phyloP scores from a whole-genome alignment of 805 yeast species.

The Schwanniomyces polymorphus region DNA sequence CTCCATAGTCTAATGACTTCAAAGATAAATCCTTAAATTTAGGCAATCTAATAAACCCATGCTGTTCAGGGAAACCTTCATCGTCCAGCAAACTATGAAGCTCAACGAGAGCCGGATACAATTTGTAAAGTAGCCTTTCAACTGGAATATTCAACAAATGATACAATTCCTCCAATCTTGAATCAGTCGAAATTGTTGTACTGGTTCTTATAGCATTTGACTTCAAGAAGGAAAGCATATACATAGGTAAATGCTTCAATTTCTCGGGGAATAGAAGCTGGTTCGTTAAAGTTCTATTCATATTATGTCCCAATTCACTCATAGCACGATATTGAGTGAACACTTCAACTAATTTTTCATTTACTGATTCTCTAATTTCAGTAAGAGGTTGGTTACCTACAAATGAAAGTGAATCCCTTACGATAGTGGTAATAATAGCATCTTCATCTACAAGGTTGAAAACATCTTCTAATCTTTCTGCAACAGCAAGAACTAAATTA shows the following conservation, averaged over 20 bases:
- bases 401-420: slow-evolving; percentile 40
- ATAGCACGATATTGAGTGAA: slow-evolving; percentile 54
- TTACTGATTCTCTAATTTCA: slow-evolving; percentile 40
- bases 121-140: slow-evolving; percentile 55
- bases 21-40: slow-evolving; percentile 44
- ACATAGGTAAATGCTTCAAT: slow-evolving; percentile 67
- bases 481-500: slow-evolving; percentile 78
- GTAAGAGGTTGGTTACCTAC: slow-evolving; percentile 37
- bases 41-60: slow-evolving; percentile 51
- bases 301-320: slow-evolving; percentile 38
- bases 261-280: slow-evolving; percentile 83
- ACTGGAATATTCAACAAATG: slow-evolving; percentile 54
- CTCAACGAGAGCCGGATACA: slow-evolving; percentile 81
- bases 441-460: slow-evolving; percentile 77
- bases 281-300: slow-evolving; percentile 37
- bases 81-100: slow-evolving; percentile 61
- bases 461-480: slow-evolving; percentile 69
- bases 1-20: slow-evolving; percentile 62
- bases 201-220: slow-evolving; percentile 57
- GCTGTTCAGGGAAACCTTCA: slow-evolving; percentile 45
- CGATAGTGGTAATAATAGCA: slow-evolving; percentile 37
- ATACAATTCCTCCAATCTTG: slow-evolving; percentile 56
- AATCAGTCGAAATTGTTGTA: slow-evolving; percentile 55
- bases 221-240: slow-evolving; percentile 69
- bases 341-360: slow-evolving; percentile 42